Evolutionary conservation across 2,329 filamentous ascomycete genomes (phyloP).

Genomic region (Nothopassalora personata): DNA sequence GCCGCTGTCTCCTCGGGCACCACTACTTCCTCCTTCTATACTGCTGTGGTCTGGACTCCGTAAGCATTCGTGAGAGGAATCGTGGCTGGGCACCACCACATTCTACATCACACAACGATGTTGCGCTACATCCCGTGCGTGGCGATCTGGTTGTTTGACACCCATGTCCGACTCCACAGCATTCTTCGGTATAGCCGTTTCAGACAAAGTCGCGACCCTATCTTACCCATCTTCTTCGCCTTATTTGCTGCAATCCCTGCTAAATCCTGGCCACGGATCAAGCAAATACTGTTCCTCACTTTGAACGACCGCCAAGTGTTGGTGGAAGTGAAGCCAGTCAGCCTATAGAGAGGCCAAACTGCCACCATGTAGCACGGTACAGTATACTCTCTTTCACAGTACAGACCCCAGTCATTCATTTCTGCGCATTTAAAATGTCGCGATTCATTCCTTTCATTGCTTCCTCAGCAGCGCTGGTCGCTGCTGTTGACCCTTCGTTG

Average conservation of each 20-base stretch:
- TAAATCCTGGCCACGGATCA: too few species aligned
- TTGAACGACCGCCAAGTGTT: background rate
- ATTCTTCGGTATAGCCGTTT: conserved; percentile 3
- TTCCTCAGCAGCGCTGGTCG: conserved; percentile 30
- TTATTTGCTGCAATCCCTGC: too few species aligned
- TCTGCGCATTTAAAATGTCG: conserved; percentile 5
- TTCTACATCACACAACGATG: background rate
- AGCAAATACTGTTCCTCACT: too few species aligned
- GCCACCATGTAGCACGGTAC: too few species aligned
- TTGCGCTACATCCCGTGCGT: background rate
- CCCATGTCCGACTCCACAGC: background rate
- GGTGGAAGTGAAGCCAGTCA: background rate
- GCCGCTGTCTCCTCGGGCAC: too few species aligned
- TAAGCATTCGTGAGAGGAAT: too few species aligned
- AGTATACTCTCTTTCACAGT: background rate
- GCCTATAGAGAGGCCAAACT: background rate
- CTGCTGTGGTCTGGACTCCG: too few species aligned
- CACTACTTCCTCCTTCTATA: too few species aligned
- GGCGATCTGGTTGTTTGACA: conserved; percentile 1
- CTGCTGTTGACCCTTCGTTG: conserved; percentile 36
- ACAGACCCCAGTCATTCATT: conserved; percentile 9
- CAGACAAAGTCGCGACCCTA: background rate
- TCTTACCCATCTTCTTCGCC: too few species aligned
- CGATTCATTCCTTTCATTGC: conserved; percentile 15
- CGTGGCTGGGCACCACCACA: too few species aligned